A percentile compares a stretch with the other conserved stretches of the same genome.
Conservation (phyloP, 768 basidiomycete genomes). For the Tulasnella sp. region DNA sequence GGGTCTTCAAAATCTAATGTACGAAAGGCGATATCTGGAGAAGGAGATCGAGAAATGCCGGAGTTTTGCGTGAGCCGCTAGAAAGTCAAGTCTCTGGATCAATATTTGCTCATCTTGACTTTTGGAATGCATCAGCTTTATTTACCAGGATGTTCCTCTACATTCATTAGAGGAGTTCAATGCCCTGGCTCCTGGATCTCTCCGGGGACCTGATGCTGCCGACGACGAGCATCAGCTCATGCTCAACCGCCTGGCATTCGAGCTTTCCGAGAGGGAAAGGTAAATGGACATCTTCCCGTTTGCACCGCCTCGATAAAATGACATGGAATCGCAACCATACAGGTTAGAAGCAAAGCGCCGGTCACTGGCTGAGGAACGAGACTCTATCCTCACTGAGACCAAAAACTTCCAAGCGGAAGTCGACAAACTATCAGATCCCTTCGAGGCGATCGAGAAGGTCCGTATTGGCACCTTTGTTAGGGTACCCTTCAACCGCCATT, state of each 20-base stretch:
- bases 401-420: conserved; percentile 59
- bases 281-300: conserved; percentile 28
- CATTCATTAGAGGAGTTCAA: conserved; percentile 60
- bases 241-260: conserved; percentile 79
- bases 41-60: conserved; percentile 88
- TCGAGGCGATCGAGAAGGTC: conserved; percentile 6
- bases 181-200: conserved; percentile 56
- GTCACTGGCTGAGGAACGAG: conserved; percentile 58
- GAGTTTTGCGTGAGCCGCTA: conserved; percentile 66
- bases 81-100: background rate
- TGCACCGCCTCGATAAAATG: no score
- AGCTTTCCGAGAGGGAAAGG: conserved; percentile 82
- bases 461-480: background rate
- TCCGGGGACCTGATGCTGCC: conserved; percentile 48
- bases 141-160: conserved; percentile 78
- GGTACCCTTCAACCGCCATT: background rate
- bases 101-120: no score
- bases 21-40: conserved; percentile 83
- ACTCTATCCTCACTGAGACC: conserved; percentile 71
- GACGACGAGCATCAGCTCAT: conserved; percentile 72
- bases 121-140: conserved; percentile 52
- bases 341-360: conserved; percentile 65
- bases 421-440: conserved; percentile 32
- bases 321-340: no score
- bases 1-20: conserved; percentile 74